Conservation (phyloP, 768 basidiomycete genomes). For the Sarcomyxa edulis region DNA sequence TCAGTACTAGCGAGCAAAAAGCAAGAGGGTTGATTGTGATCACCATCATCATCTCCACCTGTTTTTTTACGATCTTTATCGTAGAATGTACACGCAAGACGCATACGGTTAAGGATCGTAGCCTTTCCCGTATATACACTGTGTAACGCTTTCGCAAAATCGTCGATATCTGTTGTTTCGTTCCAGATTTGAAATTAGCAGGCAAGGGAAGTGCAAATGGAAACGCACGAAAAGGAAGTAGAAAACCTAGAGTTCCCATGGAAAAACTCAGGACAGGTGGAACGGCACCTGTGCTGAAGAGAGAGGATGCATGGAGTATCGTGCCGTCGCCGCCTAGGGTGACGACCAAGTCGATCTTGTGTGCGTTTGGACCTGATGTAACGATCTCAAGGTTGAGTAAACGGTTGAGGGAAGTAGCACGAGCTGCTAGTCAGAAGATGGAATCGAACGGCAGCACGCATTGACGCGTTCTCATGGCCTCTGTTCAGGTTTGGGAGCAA, state of each 20-base stretch:
- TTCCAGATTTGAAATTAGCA: not conserved
- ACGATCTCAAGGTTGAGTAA: constrained; percentile 5
- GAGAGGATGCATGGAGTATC: constrained; percentile 86
- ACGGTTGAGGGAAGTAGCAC: not conserved
- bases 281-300: constrained; percentile 87
- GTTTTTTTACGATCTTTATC: constrained; percentile 55
- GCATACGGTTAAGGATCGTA: constrained; percentile 85
- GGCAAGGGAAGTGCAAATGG: not conserved
- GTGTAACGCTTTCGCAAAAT: constrained; percentile 74
- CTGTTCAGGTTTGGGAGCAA: too few species aligned
- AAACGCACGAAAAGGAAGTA: constrained; percentile 86
- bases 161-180: constrained; percentile 68
- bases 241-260: constrained; percentile 90
- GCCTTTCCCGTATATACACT: constrained; percentile 77
- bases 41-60: constrained; percentile 55
- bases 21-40: constrained; percentile 11
- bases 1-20: not conserved
- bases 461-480: too few species aligned
- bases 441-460: too few species aligned
- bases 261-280: constrained; percentile 90
- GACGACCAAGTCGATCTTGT: constrained; percentile 79
- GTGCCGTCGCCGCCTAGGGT: constrained; percentile 95
- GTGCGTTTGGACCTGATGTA: constrained; percentile 38
- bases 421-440: too few species aligned
- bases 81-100: constrained; percentile 77